These are phyloP conservation scores for Galerina sulciceps DNA, from an alignment of 768 basidiomycete genomes.

Conservation along the genomic window DNA sequence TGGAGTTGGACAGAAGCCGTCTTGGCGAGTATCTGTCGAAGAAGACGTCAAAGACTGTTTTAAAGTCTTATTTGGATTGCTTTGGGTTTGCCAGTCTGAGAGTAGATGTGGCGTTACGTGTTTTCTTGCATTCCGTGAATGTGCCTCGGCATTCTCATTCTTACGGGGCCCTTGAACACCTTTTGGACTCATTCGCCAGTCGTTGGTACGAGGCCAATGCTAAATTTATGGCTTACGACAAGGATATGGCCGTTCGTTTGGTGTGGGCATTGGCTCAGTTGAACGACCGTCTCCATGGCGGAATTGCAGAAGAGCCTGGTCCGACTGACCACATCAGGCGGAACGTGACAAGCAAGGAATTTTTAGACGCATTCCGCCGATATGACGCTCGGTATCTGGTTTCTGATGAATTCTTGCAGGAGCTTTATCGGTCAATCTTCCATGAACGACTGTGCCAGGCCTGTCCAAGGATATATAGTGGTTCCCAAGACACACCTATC, in stretches of 20 bases:
- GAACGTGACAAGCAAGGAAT: constrained; percentile 75
- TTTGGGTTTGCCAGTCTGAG: constrained; percentile 86
- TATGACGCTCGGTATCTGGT: constrained; percentile 75
- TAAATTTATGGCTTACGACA: constrained; percentile 76
- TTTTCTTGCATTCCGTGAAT: constrained; percentile 84
- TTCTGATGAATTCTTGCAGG: constrained; percentile 74
- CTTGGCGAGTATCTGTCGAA: constrained; percentile 86
- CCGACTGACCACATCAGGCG: constrained; percentile 55
- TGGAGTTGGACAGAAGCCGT: constrained; percentile 80
- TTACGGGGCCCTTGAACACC: constrained; percentile 59
- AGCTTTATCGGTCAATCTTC: constrained; percentile 79
- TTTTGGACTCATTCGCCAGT: constrained; percentile 84
- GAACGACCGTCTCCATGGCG: constrained; percentile 84
- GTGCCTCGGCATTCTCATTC: constrained; percentile 46
- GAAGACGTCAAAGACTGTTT: constrained; percentile 71
- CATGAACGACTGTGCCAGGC: constrained; percentile 77
- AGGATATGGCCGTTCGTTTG: constrained; percentile 76
- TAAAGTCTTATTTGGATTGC: constrained; percentile 84
- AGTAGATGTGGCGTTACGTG: constrained; percentile 87
- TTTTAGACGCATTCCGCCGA: constrained; percentile 80
- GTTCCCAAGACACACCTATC: constrained; percentile 57
- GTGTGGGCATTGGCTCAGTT: constrained; percentile 85
- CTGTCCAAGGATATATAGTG: constrained; percentile 42
- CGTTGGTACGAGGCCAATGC: constrained; percentile 93
- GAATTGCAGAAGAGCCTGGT: constrained; percentile 66